These are phyloP conservation scores for Mycena capillaripes DNA, from an alignment of 768 basidiomycete species.

Conservation along the genomic window DNA sequence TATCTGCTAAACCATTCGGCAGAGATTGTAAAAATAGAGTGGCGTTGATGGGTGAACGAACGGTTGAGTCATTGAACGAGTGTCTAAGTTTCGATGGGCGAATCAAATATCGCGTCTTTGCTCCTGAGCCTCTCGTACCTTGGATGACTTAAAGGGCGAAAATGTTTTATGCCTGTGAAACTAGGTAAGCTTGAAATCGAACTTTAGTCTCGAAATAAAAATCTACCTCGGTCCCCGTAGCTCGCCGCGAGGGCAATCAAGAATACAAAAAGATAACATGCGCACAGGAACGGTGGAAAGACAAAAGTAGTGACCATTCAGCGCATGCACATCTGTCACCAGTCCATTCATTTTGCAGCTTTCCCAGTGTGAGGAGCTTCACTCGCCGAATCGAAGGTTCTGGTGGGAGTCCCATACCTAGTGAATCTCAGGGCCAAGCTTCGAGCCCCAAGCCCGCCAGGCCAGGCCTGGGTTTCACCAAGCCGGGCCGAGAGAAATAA, in stretches of 20 bases:
- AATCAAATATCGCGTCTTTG: neutral
- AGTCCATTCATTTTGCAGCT: neutral
- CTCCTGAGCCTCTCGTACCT: too few relatives aligned
- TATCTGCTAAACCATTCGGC: neutral
- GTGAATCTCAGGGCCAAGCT: too few relatives aligned
- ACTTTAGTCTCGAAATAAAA: conserved; percentile 1
- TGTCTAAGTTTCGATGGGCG: neutral
- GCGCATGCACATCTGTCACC: conserved; percentile 1
- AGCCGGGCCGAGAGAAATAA: too few relatives aligned
- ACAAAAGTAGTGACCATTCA: too few relatives aligned
- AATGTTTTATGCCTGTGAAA: conserved; percentile 8
- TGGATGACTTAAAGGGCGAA: neutral
- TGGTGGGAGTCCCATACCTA: conserved; percentile 6
- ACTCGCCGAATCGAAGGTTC: conserved; percentile 3
- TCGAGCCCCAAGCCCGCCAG: too few relatives aligned
- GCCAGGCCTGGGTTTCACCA: too few relatives aligned
- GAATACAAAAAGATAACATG: conserved; percentile 7
- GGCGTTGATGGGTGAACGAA: conserved; percentile 8
- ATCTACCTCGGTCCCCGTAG: conserved; percentile 4
- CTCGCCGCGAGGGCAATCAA: conserved; percentile 5
- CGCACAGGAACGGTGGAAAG: conserved; percentile 5
- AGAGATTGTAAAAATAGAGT: conserved; percentile 4
- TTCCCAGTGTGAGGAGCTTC: conserved; percentile 1
- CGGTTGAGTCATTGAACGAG: conserved; percentile 4
- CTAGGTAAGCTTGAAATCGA: conserved; percentile 13